Evolutionary conservation across 495 filamentous ascomycete species (phyloP), one percentile per base, ranked within the genome.

Genomic region (Lepraria neglecta): DNA sequence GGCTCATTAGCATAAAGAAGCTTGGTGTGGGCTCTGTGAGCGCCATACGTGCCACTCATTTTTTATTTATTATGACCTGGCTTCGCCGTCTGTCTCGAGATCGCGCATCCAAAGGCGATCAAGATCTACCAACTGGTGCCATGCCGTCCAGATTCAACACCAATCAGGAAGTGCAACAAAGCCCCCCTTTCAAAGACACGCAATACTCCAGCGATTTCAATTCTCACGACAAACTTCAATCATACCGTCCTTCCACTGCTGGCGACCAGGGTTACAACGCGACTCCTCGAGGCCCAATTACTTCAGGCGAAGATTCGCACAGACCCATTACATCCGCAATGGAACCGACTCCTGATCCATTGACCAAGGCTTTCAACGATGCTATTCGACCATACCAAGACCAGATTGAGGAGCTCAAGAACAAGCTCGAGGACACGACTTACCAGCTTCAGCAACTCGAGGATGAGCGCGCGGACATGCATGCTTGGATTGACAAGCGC

Each of bases 401-500:
- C 38, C 72, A 76, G 66, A 76, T 79, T 48, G 76, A 79, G 47
- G 65, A 67, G 40, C 66, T 80, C 44, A 75, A 78, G 63, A 68
- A 55, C 50, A 71, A 79, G 64, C 60, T 79, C 31, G 72, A 74
- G 5, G 76, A 80, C 59, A 66, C 75, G 59, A 70, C 69, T 35
- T 65, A 68, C 27, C 77, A 72, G 58, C 64, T 79, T 33, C 72
- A 78, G 60, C 67, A 72, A 63, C 64, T 79, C 43, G 77, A 80
- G 70, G 66, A 69, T 57, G 73, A 78, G 71, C 65, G 76, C 38
- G 65, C 68, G 28, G 77, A 80, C 61, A 75, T 80, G 65, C 72
- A 76, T 64, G 65, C 72, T 28, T 80, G 77, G 77, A 80, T 80
- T 52, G 77, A 80, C 68, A 80, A 80, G 71, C 69, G 77, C 11